phyloP scores from a whole-genome alignment of 225 moss, liverwort and hornwort species.

The Marchantia paleacea region DNA sequence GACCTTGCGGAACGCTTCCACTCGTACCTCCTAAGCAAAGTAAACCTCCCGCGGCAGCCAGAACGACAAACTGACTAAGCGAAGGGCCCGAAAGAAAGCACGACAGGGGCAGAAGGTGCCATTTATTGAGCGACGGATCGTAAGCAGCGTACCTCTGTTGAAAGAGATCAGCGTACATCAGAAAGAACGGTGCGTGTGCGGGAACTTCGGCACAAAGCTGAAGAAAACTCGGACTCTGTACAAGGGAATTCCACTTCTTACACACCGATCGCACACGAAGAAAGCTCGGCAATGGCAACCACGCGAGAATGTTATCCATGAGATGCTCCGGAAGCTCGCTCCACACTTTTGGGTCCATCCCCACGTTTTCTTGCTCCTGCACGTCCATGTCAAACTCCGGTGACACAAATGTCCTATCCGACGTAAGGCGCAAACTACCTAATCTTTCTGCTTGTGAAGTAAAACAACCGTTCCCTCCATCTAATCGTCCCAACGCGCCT shows the following conservation, averaged over 20 bases:
- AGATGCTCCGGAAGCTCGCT: conserved; percentile 74
- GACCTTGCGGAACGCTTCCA: conserved; percentile 38
- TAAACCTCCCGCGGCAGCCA: conserved; percentile 76
- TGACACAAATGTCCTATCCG: neutral
- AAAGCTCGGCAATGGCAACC: conserved; percentile 68
- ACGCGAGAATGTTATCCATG: conserved; percentile 71
- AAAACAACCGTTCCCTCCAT: conserved; percentile 8
- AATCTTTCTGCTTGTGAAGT: conserved; percentile 10
- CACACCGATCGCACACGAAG: conserved; percentile 74
- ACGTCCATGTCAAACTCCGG: conserved; percentile 8
- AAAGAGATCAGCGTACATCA: conserved; percentile 73
- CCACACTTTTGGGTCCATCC: conserved; percentile 62
- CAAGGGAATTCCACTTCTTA: conserved; percentile 68
- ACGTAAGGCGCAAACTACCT: neutral
- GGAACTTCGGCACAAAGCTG: conserved; percentile 45
- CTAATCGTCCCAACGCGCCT: neutral
- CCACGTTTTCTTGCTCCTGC: conserved; percentile 3
- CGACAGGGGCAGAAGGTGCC: conserved; percentile 74
- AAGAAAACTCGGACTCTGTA: conserved; percentile 53
- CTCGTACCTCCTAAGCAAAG: conserved; percentile 61
- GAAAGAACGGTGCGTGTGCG: conserved; percentile 66
- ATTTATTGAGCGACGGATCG: conserved; percentile 61
- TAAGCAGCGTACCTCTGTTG: conserved; percentile 75
- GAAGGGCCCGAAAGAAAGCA: conserved; percentile 54
- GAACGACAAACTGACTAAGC: conserved; percentile 52